Base-by-base conservation (phyloP, 768 basidiomycete genomes). In the Boletus eberwhitei region DNA sequence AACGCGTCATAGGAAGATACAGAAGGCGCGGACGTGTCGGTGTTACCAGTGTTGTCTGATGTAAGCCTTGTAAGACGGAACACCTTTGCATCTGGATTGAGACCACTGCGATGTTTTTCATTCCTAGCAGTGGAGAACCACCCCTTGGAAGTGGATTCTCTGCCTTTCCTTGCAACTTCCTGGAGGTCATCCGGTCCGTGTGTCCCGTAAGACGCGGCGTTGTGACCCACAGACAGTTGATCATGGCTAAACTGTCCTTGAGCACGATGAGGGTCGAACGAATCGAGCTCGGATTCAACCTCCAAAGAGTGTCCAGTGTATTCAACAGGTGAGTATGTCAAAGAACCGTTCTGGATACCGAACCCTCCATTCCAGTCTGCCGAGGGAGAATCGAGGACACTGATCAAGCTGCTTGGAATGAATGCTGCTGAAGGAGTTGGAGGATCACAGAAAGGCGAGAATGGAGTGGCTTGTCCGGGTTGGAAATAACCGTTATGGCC, bases 71-170 rank as follows among this genome's bases (percentile, higher is more conserved):
- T 71, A 47, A 88, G 75, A 64, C 77, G 85, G 74, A 93, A 93
- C 52, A 84, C 90, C 65, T 92, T 90, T 50, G 91, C 91, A 69
- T 87, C 88, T 2, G 91, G 91, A 70, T 93, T 93, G 55, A 93
- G 78, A 8, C 85, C 83, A 65, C 81, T 87, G 74, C 76, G 83
- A 53, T 79, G 72, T 64, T 77, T 82, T 52, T 77, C 77, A 48
- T 75, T 76, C 48, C 67, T 69, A 44, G 73, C 66, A 24, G 72
- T 59, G 44, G 75, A 75, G 64, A 78, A 79, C 80, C 79, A 81
- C 38, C 79, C 74, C 35, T 77, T 72, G 36, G 75, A 71, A 45
- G 74, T 68, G 17, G 67, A 67, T 59, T 67, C 61, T 47, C 59
- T 34, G 19, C 50, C 54, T 47, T 59, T 50, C 44, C 31, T 62